Base-by-base conservation (phyloP, 1,139 yeast genomes). In the Lodderomyces jiufengensis region DNA sequence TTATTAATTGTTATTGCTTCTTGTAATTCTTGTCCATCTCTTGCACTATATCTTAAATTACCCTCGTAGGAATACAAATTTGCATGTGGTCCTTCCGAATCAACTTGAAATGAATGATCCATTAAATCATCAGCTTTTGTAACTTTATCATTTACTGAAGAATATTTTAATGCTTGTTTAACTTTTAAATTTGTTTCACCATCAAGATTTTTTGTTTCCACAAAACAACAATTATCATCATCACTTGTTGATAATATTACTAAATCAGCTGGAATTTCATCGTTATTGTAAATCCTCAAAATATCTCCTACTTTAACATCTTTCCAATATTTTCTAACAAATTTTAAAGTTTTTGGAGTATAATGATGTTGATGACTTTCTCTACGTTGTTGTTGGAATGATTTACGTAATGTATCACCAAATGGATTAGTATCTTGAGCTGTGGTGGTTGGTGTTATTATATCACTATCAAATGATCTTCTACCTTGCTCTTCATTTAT, bases 111-210 rank as follows among this genome's bases (percentile, higher is more conserved):
- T 21, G 55, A 55, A 36, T 58, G 56, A 35, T 56, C 46, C 24
- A 62, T 57, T 34, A 76, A 54, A 47, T 76, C 80, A 38, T 65
- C 66, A 7, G 78, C 76, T 31, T 55, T 61, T 30, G 45, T 50
- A 27, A 68, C 59, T 35, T 58, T 58, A n/a, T 52, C 43, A 9
- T 57, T 59, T 27, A 51, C 59, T 21, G 59, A 55, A 11, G 68
- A 66, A 45, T 68, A 72, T 39, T 70, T 63, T 41, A 76, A 50
- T 3, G 79, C 66, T 42, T 65, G 70, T 48, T 70, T 72, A n/a
- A 67, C 73, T 51, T 76, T 76, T 47, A 76, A 60, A 47, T 76
- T 76, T 3, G 81, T 76, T 55, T 76, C 82, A 51, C 82, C 82
- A 53, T 76, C 82, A 37, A 76, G 58, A 48, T 76, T 76, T 47